phyloP scores from a whole-genome alignment of 345 rosid genomes.

The Erucastrum elatum region DNA sequence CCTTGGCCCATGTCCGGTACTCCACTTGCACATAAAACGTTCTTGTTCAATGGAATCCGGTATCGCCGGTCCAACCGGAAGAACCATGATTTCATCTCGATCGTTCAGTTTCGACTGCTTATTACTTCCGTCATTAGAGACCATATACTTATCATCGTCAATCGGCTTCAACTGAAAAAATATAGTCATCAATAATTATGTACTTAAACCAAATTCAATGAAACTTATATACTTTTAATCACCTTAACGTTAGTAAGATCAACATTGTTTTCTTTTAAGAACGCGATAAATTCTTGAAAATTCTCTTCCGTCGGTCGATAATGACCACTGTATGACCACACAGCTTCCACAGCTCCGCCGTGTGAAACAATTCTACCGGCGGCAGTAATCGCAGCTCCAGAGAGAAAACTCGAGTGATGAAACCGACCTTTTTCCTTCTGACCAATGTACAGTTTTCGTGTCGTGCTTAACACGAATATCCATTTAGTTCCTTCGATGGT shows the following conservation, averaged over 20 bases:
- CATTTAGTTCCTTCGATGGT: conserved; percentile 60
- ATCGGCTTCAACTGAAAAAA: conserved; percentile 57
- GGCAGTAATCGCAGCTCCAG: conserved; percentile 74
- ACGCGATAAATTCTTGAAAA: conserved; percentile 69
- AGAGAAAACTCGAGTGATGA: conserved; percentile 80
- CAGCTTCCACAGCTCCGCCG: conserved; percentile 61
- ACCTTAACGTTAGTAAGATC: conserved; percentile 89
- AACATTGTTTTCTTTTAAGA: conserved; percentile 63
- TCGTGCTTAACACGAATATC: conserved; percentile 74
- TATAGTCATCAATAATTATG: neutral
- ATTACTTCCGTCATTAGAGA: conserved; percentile 9
- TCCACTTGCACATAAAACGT: conserved; percentile 67
- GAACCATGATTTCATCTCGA: conserved; percentile 11
- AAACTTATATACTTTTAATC: neutral
- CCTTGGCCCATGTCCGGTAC: conserved; percentile 77
- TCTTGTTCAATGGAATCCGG: conserved; percentile 17
- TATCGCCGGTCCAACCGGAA: conserved; percentile 5
- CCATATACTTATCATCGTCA: conserved; percentile 59
- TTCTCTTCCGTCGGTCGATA: conserved; percentile 93
- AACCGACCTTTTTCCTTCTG: conserved; percentile 62
- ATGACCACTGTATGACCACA: conserved; percentile 98
- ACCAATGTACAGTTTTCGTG: conserved; percentile 57
- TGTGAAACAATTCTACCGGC: conserved; percentile 68
- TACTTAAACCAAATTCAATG: neutral
- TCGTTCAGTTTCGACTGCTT: conserved; percentile 19